Conservation (phyloP, 2,329 filamentous ascomycete species). For the Talaromyces albobiverticillius region DNA sequence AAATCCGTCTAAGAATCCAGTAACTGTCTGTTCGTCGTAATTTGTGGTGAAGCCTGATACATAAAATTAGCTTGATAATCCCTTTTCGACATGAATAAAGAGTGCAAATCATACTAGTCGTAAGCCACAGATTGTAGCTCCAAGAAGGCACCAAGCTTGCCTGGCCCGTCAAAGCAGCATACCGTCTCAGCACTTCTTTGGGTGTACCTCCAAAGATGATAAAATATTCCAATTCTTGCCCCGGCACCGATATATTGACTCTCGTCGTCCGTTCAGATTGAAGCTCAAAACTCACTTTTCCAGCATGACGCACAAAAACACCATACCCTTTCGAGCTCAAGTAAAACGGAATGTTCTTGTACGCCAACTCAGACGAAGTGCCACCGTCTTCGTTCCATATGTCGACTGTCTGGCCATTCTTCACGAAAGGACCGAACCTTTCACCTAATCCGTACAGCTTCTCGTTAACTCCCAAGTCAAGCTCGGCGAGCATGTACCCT, state of each 20-base stretch:
- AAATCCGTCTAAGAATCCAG: conserved; percentile 66
- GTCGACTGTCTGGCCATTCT: conserved; percentile 67
- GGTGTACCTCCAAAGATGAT: conserved; percentile 69
- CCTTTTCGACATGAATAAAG: not conserved
- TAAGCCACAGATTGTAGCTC: conserved; percentile 75
- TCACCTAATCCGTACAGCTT: conserved; percentile 73
- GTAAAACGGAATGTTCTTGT: conserved; percentile 43
- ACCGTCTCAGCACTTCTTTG: conserved; percentile 67
- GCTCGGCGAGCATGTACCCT: conserved; percentile 39
- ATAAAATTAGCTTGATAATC: not conserved
- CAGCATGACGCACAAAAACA: conserved; percentile 69
- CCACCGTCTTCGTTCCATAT: conserved; percentile 60
- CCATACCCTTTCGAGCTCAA: conserved; percentile 66
- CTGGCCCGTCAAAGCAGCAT: conserved; percentile 65
- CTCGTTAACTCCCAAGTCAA: conserved; percentile 52
- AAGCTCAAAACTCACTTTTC: conserved; percentile 68
- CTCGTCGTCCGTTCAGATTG: conserved; percentile 70
- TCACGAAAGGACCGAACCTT: conserved; percentile 73
- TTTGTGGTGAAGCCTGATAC: conserved; percentile 60
- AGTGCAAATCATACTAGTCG: conserved; percentile 47
- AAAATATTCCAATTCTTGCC: conserved; percentile 70
- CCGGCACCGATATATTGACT: conserved; percentile 66
- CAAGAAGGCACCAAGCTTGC: conserved; percentile 65
- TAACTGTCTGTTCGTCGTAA: conserved; percentile 68
- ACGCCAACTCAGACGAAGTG: conserved; percentile 38